Conservation (phyloP, 176 grass and related monocot species). For the Sorghum bicolor region DNA sequence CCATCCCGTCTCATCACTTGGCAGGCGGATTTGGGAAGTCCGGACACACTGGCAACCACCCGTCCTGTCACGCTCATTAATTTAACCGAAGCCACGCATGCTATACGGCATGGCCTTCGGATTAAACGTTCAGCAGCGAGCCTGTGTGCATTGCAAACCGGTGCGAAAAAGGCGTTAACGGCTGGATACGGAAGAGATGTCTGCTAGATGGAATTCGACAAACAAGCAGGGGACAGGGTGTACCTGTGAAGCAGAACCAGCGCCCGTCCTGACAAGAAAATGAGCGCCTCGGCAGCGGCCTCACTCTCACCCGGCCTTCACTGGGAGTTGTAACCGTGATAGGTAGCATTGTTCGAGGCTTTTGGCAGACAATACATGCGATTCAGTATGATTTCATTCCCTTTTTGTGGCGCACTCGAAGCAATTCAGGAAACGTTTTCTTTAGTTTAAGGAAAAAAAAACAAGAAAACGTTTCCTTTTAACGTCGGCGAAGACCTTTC, state of each 20-base stretch:
- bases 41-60: no score
- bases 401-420: no score
- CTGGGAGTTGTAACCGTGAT: not conserved
- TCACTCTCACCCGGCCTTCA: not conserved
- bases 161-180: not conserved
- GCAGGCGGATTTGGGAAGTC: no score
- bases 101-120: not conserved
- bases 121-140: not conserved
- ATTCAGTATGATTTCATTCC: no score
- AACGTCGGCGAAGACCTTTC: no score
- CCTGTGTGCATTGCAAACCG: not conserved
- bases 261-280: conserved; percentile 20
- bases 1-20: no score
- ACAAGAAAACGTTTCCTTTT: no score
- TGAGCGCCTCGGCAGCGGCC: not conserved
- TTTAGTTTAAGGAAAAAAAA: no score
- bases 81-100: not conserved
- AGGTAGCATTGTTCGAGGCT: not conserved
- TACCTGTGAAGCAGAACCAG: not conserved
- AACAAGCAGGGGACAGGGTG: not conserved
- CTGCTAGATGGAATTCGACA: not conserved
- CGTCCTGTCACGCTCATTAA: no score
- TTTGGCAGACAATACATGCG: not conserved
- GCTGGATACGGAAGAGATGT: not conserved
- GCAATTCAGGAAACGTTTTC: no score